Base-by-base conservation (phyloP, 164 flowering plant species). In the Sextonia rubra region DNA sequence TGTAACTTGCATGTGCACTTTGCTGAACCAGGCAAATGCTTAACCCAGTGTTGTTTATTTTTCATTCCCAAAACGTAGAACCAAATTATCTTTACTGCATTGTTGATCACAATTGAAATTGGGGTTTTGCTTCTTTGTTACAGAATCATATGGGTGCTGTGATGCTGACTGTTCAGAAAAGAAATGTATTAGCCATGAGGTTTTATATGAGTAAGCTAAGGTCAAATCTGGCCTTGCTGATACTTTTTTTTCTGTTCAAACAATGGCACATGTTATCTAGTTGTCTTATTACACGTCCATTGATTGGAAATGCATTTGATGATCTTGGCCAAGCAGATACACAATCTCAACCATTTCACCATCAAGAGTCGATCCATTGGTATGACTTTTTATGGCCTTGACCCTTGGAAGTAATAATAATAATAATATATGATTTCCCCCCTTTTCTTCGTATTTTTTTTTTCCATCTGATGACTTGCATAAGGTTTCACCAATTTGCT, bases 121-220 rank as follows among this genome's bases (percentile, higher is more conserved):
- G 20, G 58, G 60, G 52, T 26, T 55, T 70, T 71, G 4, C 67
- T 24, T 74, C 56, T 37, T 37, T 37, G 44, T 24, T 79, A 77
- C 76, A 95, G 98, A 89, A 81, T 63, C 66, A 61, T 63, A 92
- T 93, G 97, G 80, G 87, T 76, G 97, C 97, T 75, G 94, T 96
- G 72, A 78, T 96, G 84, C 81, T 96, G 60, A 96, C 99, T 20
- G 99, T 96, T 79, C 97, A 91, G 75, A 96, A 84, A 79, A 79
- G 83, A 68, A 96, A 92, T 76, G 2, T 48, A 9, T 63, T 29
- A 60, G 97, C 99, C 66, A 82, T 92, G 92, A 78, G 83, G 56
- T 96, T 96, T 76, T 96, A 96, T 56, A 77, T 66, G 18, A 73
- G 72, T 68, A 89, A 88, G 84, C 84, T 93, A 26, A 80, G 92